Base-by-base conservation (phyloP, 495 filamentous ascomycete genomes). In the Aspergillus saccharolyticus region DNA sequence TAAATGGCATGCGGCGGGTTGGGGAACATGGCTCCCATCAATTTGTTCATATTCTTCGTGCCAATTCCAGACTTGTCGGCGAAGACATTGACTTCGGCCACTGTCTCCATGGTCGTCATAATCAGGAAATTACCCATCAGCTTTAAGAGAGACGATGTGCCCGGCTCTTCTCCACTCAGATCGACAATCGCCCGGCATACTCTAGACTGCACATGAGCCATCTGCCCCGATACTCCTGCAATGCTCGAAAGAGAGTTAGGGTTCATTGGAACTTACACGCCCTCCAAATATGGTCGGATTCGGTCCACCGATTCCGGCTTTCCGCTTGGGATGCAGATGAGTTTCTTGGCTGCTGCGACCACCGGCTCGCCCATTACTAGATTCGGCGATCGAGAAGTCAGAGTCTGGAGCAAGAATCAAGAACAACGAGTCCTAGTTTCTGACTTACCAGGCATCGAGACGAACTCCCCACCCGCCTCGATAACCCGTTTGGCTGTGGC, bases 41-140 rank as follows among this genome's bases (percentile, higher is more conserved):
- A 33, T 28, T 51, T 42, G 18, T 56, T 51, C 54, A 56, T 56
- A 14, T 43, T 56, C n/a, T 24, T 22, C 0, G 19, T 51, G 30
- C 54, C 54, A 17, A 56, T 21, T 5, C 54, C 54, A 25, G 25
- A 50, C 20, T 50, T 42, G 17, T 56, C 54, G 15, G 54, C 54
- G 19, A 56, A 51, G 25, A 50, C 46, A 43, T 56, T 39, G 1
- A 43, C 54, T 39, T 56, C 54, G 3, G 54, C 54, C 18, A 56
- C 54, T 3, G 54, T 56, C 39, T 56, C 54, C 25, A 56, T 56
- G 4, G 54, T 56, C 22, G 54, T 33, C 45, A 56, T 20, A 46
- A 56, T 56, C n/a, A 56, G 45, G 22, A 56, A 49, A 28, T 56
- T 56, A 17, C 54, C 54, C 54, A 56, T 56, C 19, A 56, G 54